Evolutionary conservation across 2,329 filamentous ascomycete species (phyloP).

Genomic region (Penicillium sp.): DNA sequence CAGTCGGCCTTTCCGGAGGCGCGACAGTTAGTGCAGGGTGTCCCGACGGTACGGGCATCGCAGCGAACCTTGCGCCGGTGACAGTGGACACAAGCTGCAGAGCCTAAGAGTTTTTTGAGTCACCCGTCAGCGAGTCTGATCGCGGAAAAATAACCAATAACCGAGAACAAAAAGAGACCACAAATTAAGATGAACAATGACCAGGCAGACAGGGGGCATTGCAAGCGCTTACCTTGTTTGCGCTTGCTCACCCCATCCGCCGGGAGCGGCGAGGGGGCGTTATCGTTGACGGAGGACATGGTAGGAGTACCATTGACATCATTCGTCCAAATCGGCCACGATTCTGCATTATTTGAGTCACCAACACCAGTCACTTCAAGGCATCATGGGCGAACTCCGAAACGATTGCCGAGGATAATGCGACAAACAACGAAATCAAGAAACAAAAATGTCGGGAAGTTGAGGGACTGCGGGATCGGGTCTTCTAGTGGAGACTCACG

Average conservation of each 20-base stretch:
- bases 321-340: constrained; percentile 21
- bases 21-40: constrained; percentile 50
- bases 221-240: constrained; percentile 33
- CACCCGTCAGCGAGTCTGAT: constrained; percentile 8
- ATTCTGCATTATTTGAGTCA: constrained; percentile 21
- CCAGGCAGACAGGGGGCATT: neutral
- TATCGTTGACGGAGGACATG: constrained; percentile 38
- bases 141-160: neutral
- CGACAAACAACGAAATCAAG: constrained; percentile 14
- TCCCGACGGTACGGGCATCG: constrained; percentile 47
- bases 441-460: constrained; percentile 25
- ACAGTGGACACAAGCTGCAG: constrained; percentile 49
- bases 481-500: constrained; percentile 21
- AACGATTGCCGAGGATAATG: constrained; percentile 17
- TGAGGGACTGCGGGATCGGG: constrained; percentile 24
- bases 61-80: constrained; percentile 53
- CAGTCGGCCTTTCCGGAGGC: constrained; percentile 43
- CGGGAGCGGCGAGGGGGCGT: constrained; percentile 28
- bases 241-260: constrained; percentile 38
- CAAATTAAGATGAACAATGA: neutral
- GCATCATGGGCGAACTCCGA: constrained; percentile 15
- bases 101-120: constrained; percentile 26
- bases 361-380: constrained; percentile 10
- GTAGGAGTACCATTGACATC: constrained; percentile 27
- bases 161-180: neutral